Base-by-base conservation (phyloP, 139 green algal species). In the Micromonas commoda region DNA sequence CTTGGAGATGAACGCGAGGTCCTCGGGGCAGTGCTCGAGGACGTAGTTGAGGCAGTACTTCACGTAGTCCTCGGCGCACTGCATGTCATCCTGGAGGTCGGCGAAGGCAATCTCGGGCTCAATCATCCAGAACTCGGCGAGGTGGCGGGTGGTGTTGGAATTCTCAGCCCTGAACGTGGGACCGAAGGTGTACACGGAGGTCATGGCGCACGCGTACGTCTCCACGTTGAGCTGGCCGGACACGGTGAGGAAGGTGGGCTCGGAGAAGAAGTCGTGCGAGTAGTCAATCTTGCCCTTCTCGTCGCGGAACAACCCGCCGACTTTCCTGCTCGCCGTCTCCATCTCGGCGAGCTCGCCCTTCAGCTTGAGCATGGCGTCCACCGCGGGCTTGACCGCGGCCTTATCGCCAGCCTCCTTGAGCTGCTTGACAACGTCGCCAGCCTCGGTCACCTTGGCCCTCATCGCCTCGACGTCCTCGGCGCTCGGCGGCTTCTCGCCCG, bases 181-280 rank as follows among this genome's bases (percentile, higher is more conserved):
- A 1, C 85, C 85, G 52, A 89, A 89, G 20, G 85, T 89, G 81
- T 89, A 89, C 84, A 89, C 85, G 76, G 57, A 78, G 64, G 52
- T 66, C 28, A 89, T 31, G 21, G 84, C 80, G 64, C 81, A 88
- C n/a, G 85, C 85, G 74, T 85, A 88, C 21, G 82, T 89, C 81
- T 89, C 85, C 26, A 82, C 85, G 57, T 85, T 31, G 9, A 85
- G 64, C 75, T 81, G 74, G 6, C 77, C 75, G 34, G 72, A 83
- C 26, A 96, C 95, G 0, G 95, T 98, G 13, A 99, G 87, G 86
- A 87, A 99, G 20, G 96, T 82, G 3, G 89, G 84, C 73, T 86
- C 84, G 51, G 84, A 86, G 82, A 99, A 99, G 78, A 99, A 99
- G 89, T 99, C 96, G 65, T 93, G 75, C 6, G 64, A 81, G 85